These are phyloP conservation scores for Tricholoma terreum DNA, from an alignment of 768 basidiomycete species.

Conservation along the genomic window DNA sequence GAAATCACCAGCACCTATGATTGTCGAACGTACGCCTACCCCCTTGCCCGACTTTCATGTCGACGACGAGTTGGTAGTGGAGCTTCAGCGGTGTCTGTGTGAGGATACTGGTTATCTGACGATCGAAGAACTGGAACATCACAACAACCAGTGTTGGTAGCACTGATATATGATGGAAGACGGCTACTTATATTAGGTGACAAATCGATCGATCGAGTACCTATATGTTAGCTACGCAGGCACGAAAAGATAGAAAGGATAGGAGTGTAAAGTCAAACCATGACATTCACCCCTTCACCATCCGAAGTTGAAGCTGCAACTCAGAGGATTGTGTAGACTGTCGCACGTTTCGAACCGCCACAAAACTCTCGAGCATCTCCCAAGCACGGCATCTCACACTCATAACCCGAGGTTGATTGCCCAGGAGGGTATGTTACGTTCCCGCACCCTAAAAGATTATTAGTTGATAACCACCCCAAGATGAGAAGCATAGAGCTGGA, in stretches of 20 bases:
- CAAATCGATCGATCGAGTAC: too few relatives aligned
- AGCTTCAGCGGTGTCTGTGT: slow-evolving; percentile 49
- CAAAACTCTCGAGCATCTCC: slow-evolving; percentile 16
- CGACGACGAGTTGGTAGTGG: slow-evolving; percentile 43
- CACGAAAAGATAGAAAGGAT: too few relatives aligned
- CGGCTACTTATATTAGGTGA: too few relatives aligned
- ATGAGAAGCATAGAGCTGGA: not conserved
- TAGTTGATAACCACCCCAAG: not conserved
- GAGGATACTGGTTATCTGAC: slow-evolving; percentile 57
- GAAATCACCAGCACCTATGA: slow-evolving; percentile 36
- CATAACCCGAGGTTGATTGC: not conserved
- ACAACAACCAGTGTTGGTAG: too few relatives aligned
- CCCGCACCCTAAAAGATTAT: slow-evolving; percentile 7
- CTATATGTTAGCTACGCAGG: too few relatives aligned
- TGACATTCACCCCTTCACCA: too few relatives aligned
- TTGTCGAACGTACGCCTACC: slow-evolving; percentile 60
- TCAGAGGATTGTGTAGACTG: too few relatives aligned
- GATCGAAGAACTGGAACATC: slow-evolving; percentile 91
- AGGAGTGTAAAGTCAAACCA: too few relatives aligned
- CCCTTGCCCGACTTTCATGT: slow-evolving; percentile 79
- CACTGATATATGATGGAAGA: too few relatives aligned
- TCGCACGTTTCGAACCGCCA: slow-evolving; percentile 7
- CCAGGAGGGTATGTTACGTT: slow-evolving; percentile 11
- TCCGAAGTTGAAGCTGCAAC: too few relatives aligned
- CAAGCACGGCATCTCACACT: slow-evolving; percentile 16